These are phyloP conservation scores for Rhizoclosmatium globosum DNA, from an alignment of 192 early-diverging fungal genomes.

Conservation along the genomic window DNA sequence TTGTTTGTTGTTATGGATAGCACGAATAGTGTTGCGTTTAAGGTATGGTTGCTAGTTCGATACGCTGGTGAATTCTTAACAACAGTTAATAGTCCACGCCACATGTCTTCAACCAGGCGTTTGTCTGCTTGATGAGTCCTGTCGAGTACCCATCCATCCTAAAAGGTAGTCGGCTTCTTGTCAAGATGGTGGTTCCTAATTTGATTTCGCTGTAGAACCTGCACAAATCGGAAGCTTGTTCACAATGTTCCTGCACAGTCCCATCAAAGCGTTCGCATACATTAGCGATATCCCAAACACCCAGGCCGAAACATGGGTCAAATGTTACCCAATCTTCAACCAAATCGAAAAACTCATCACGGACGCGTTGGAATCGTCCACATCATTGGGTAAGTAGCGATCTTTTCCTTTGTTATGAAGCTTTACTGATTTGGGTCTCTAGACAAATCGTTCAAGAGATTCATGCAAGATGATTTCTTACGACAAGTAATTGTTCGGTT, in stretches of 20 bases:
- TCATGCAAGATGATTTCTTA: conserved; percentile 92
- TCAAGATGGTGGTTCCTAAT: too few relatives aligned
- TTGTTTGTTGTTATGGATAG: conserved; percentile 95
- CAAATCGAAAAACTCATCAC: conserved; percentile 46
- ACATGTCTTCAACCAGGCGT: conserved; percentile 85
- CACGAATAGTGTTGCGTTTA: conserved; percentile 85
- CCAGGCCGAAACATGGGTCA: conserved; percentile 73
- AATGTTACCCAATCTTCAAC: conserved; percentile 62
- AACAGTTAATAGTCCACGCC: conserved; percentile 68
- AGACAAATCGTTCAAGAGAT: conserved; percentile 72
- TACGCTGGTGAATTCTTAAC: neutral
- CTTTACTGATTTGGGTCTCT: conserved; percentile 14
- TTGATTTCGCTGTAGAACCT: too few relatives aligned
- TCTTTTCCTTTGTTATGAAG: conserved; percentile 5
- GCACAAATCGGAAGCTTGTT: conserved; percentile 88
- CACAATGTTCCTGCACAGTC: conserved; percentile 93
- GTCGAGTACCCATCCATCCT: conserved; percentile 83
- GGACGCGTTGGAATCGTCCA: conserved; percentile 45
- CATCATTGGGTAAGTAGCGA: conserved; percentile 37
- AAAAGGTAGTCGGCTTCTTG: conserved; percentile 68
- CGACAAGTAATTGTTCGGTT: conserved; percentile 88
- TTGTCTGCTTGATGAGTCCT: conserved; percentile 91
- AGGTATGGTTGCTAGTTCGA: conserved; percentile 51
- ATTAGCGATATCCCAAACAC: conserved; percentile 74
- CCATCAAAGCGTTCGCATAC: conserved; percentile 88